These are phyloP conservation scores for Boletales sp. DNA, from an alignment of 768 basidiomycete genomes.

Conservation along the genomic window DNA sequence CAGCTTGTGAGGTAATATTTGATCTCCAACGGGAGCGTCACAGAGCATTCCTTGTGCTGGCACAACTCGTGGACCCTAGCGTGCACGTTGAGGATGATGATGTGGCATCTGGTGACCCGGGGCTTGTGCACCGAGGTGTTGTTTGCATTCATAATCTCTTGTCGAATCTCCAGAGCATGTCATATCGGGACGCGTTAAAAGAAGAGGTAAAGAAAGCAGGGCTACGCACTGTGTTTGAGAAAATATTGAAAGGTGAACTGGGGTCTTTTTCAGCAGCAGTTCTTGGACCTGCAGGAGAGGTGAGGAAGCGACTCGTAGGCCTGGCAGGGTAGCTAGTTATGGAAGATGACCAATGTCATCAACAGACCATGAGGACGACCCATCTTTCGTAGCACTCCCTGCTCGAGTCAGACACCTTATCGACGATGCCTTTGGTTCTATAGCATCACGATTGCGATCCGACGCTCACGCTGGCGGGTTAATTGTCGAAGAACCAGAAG, in stretches of 20 bases:
- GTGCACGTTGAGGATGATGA: constrained; percentile 31
- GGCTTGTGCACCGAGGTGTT: constrained; percentile 74
- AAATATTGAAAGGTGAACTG: constrained; percentile 42
- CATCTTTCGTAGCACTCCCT: constrained; percentile 42
- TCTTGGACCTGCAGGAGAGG: constrained; percentile 48
- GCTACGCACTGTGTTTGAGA: constrained; percentile 51
- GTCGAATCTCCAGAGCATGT: constrained; percentile 40
- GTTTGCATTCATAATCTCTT: constrained; percentile 70
- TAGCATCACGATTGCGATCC: constrained; percentile 8
- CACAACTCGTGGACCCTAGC: constrained; percentile 62
- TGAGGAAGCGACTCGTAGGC: constrained; percentile 41
- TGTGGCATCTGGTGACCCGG: constrained; percentile 39
- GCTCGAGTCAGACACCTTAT: constrained; percentile 41
- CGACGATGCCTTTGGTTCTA: constrained; percentile 48
- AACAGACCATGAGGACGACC: constrained; percentile 14
- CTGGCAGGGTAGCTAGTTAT: constrained; percentile 4
- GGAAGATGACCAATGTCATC: constrained; percentile 14
- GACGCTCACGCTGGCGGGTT: constrained; percentile 32
- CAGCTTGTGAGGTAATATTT: constrained; percentile 59
- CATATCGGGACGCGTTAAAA: constrained; percentile 40
- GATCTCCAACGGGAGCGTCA: constrained; percentile 62
- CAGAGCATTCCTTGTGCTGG: constrained; percentile 62
- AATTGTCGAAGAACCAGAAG: constrained; percentile 23
- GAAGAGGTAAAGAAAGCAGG: constrained; percentile 51
- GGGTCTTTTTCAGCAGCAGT: constrained; percentile 36